These are phyloP conservation scores for Leccinum subgranulosum DNA, from an alignment of 768 basidiomycete species.

Conservation along the genomic window DNA sequence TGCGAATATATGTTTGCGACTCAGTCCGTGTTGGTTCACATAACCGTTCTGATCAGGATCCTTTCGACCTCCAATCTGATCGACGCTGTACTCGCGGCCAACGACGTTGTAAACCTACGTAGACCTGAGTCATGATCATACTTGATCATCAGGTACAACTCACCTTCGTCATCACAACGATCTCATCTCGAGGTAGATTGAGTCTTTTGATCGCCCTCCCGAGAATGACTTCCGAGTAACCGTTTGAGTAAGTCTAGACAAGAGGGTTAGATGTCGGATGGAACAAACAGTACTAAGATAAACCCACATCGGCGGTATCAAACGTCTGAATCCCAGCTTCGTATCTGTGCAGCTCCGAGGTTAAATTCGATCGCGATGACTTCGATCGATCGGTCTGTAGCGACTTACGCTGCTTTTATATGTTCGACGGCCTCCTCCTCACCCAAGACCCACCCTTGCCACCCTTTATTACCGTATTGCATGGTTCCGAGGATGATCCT, in stretches of 20 bases:
- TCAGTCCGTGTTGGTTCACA: slow-evolving; percentile 46
- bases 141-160: background rate
- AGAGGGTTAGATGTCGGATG: background rate
- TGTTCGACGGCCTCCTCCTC: slow-evolving; percentile 45
- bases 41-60: slow-evolving; percentile 40
- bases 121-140: background rate
- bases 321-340: slow-evolving; percentile 36
- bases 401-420: slow-evolving; percentile 44
- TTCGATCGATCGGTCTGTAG: background rate
- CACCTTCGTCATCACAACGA: slow-evolving; percentile 79
- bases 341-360: slow-evolving; percentile 21
- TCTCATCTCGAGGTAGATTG: slow-evolving; percentile 66
- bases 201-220: slow-evolving; percentile 70
- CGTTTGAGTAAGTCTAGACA: slow-evolving; percentile 59
- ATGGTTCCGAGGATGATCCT: slow-evolving; percentile 49
- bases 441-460: slow-evolving; percentile 52
- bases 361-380: background rate
- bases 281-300: background rate
- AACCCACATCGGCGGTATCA: slow-evolving; percentile 33
- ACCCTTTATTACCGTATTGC: slow-evolving; percentile 44
- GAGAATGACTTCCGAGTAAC: slow-evolving; percentile 60
- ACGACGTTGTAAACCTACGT: slow-evolving; percentile 43
- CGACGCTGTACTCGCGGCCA: slow-evolving; percentile 14
- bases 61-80: slow-evolving; percentile 13
- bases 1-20: slow-evolving; percentile 60